phyloP scores from a whole-genome alignment of 805 yeast species.

The Kuraishia floccosa region DNA sequence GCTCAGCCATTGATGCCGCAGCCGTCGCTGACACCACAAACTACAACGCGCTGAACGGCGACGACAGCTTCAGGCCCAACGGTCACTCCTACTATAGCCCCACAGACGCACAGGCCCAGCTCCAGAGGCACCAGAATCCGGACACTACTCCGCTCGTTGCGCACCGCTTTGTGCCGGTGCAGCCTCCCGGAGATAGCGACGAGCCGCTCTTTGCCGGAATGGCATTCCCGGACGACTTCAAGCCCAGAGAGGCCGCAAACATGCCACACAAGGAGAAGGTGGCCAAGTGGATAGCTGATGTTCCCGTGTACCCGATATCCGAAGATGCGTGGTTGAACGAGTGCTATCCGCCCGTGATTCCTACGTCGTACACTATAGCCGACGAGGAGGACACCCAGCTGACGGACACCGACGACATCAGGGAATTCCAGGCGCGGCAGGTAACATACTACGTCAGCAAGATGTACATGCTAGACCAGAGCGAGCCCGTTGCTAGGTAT shows the following conservation, averaged over 20 bases:
- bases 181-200: background rate
- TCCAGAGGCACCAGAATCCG: too few species aligned
- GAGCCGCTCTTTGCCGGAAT: background rate
- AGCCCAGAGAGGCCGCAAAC: slow-evolving; percentile 50
- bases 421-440: slow-evolving; percentile 41
- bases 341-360: slow-evolving; percentile 38
- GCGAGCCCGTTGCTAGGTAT: background rate
- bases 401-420: slow-evolving; percentile 30
- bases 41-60: too few species aligned
- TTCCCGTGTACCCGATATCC: slow-evolving; percentile 32
- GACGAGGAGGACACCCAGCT: slow-evolving; percentile 15
- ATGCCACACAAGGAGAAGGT: slow-evolving; percentile 64
- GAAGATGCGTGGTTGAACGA: slow-evolving; percentile 21
- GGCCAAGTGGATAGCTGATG: slow-evolving; percentile 44
- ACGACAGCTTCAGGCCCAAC: too few species aligned
- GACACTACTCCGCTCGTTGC: too few species aligned
- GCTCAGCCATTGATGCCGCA: too few species aligned
- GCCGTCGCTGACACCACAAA: too few species aligned
- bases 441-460: slow-evolving; percentile 33
- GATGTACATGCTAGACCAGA: slow-evolving; percentile 17
- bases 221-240: slow-evolving; percentile 34
- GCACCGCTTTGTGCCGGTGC: too few species aligned
- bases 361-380: slow-evolving; percentile 13
- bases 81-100: too few species aligned
- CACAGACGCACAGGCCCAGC: too few species aligned